Conservation (phyloP, 148 eudicot genomes). For the Dianthus caryophyllus region DNA sequence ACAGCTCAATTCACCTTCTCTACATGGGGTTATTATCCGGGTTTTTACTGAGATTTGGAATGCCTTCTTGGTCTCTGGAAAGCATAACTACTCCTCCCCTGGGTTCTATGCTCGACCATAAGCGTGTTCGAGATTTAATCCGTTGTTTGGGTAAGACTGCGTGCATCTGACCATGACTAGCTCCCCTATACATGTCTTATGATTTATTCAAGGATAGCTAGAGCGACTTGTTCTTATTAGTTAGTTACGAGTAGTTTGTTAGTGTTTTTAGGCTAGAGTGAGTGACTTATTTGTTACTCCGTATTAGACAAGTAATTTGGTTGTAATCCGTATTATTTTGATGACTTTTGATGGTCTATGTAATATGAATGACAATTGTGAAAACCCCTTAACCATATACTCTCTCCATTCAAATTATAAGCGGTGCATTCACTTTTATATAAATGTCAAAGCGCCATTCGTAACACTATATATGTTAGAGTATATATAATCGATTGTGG, state of each 20-base stretch:
- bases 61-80: conserved; percentile 35
- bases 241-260: no score
- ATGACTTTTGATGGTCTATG: no score
- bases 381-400: not conserved
- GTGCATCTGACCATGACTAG: not conserved
- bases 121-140: conserved; percentile 34
- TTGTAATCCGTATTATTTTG: conserved; percentile 12
- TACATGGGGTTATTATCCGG: conserved; percentile 65
- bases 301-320: not conserved
- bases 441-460: no score
- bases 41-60: conserved; percentile 95
- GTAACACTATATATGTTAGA: no score
- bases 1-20: conserved; percentile 76
- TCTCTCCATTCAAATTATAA: no score
- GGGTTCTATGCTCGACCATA: conserved; percentile 26
- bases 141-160: not conserved
- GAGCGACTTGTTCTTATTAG: no score
- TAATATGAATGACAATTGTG: conserved; percentile 22
- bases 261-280: no score
- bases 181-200: not conserved
- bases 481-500: no score
- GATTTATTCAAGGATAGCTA: no score
- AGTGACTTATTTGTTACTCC: not conserved
- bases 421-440: no score
- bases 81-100: conserved; percentile 21